Conservation (phyloP, 2,329 filamentous ascomycete genomes). For the Aureobasidium sp. region DNA sequence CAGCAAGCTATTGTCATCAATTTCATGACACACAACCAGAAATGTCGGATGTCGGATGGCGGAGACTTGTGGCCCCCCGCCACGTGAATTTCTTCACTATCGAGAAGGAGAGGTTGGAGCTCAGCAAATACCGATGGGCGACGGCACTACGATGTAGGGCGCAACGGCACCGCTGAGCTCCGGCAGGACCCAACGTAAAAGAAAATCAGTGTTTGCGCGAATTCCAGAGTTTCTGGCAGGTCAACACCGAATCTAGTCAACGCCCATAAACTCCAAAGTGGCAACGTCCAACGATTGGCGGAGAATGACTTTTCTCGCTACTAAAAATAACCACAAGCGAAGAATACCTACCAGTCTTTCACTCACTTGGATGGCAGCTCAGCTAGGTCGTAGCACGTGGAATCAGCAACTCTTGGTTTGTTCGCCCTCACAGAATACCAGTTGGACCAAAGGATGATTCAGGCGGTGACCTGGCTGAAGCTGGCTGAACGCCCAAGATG, state of each 20-base stretch:
- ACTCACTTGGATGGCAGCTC: not conserved
- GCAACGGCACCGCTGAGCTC: not conserved
- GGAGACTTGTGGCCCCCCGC: not conserved
- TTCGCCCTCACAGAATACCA: not conserved
- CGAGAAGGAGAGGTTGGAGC: not conserved
- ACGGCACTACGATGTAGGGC: constrained; percentile 2
- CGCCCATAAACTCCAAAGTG: constrained; percentile 3
- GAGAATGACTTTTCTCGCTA: not conserved
- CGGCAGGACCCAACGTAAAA: not conserved
- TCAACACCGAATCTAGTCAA: not conserved
- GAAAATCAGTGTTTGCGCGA: constrained; percentile 3
- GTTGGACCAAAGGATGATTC: not conserved
- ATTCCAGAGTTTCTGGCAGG: not conserved
- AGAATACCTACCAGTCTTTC: not conserved
- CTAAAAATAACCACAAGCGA: constrained; percentile 13
- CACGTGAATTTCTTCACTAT: not conserved
- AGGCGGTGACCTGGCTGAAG: not conserved
- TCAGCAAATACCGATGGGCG: not conserved
- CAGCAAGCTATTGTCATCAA: not conserved
- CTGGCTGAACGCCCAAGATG: not conserved
- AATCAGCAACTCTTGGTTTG: constrained; percentile 4
- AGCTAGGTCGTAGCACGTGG: constrained; percentile 9
- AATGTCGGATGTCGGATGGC: constrained; percentile 2
- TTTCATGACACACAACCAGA: constrained; percentile 1
- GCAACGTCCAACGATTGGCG: constrained; percentile 6